A percentile compares a stretch with the other conserved stretches of the same genome.
phyloP scores from a whole-genome alignment of 306 rosid genomes.

The Nissolia schottii region DNA sequence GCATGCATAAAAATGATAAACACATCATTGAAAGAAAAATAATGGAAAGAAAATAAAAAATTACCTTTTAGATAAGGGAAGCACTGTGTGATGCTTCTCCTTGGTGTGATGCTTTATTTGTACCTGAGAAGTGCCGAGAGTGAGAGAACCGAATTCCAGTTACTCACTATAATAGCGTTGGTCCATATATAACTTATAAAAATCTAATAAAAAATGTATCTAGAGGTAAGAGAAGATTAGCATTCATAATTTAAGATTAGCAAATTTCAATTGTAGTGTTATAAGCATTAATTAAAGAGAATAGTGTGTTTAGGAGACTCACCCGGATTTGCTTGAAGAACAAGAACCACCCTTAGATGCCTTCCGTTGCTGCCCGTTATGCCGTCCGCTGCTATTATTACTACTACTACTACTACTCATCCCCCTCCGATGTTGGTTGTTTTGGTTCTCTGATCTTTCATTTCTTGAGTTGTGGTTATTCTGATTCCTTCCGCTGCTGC shows the following conservation, averaged over 20 bases:
- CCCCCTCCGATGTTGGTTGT: too few species aligned
- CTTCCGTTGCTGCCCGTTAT: neutral
- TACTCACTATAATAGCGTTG: conserved; percentile 33
- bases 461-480: neutral
- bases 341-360: neutral
- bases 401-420: too few species aligned
- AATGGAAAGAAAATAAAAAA: neutral
- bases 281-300: neutral
- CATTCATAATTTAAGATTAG: too few species aligned
- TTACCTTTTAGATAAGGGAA: conserved; percentile 20
- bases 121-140: conserved; percentile 45
- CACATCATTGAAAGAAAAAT: too few species aligned
- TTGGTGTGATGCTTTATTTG: conserved; percentile 42
- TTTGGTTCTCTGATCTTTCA: neutral
- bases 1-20: too few species aligned
- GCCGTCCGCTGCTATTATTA: neutral
- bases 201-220: too few species aligned
- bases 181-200: too few species aligned
- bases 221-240: too few species aligned
- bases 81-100: conserved; percentile 34
- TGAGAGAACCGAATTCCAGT: conserved; percentile 63
- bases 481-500: neutral
- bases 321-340: neutral
- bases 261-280: too few species aligned
- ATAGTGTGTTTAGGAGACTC: too few species aligned